These are phyloP conservation scores for Fusarium camptoceras DNA, from an alignment of 2,329 filamentous ascomycete genomes.

Conservation along the genomic window DNA sequence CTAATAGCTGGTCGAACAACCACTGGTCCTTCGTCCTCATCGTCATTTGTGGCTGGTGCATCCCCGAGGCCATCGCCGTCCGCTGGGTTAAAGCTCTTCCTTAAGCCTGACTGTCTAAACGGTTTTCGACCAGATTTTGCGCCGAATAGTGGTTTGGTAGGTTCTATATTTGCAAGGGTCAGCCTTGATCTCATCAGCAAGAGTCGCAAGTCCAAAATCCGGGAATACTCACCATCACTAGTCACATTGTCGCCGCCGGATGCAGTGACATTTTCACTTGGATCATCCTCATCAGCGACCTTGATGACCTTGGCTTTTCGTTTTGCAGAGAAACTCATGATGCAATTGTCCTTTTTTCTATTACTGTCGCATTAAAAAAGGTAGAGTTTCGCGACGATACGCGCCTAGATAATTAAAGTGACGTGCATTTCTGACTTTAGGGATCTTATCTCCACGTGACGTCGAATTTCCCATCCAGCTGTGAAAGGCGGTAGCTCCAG, in stretches of 20 bases:
- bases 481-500: conserved; percentile 42
- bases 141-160: conserved; percentile 54
- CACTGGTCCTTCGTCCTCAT: conserved; percentile 60
- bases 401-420: conserved; percentile 32
- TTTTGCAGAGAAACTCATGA: conserved; percentile 68
- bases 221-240: conserved; percentile 54
- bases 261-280: conserved; percentile 22
- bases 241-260: conserved; percentile 44
- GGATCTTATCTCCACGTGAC: conserved; percentile 66
- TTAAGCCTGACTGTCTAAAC: conserved; percentile 68
- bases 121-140: conserved; percentile 63
- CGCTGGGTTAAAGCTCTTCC: conserved; percentile 65
- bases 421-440: conserved; percentile 34
- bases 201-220: conserved; percentile 36
- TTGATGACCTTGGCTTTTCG: conserved; percentile 83
- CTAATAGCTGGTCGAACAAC: conserved; percentile 62
- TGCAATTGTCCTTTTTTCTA: conserved; percentile 33
- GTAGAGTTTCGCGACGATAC: conserved; percentile 25
- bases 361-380: conserved; percentile 12
- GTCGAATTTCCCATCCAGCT: conserved; percentile 40
- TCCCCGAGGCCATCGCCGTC: conserved; percentile 50
- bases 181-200: conserved; percentile 54
- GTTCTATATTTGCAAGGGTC: conserved; percentile 48
- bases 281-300: conserved; percentile 73
- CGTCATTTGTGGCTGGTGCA: conserved; percentile 51